Evolutionary conservation across 331 rosid genomes (phyloP), one percentile per base, ranked within the genome.

Genomic region (Quercus tomentella): DNA sequence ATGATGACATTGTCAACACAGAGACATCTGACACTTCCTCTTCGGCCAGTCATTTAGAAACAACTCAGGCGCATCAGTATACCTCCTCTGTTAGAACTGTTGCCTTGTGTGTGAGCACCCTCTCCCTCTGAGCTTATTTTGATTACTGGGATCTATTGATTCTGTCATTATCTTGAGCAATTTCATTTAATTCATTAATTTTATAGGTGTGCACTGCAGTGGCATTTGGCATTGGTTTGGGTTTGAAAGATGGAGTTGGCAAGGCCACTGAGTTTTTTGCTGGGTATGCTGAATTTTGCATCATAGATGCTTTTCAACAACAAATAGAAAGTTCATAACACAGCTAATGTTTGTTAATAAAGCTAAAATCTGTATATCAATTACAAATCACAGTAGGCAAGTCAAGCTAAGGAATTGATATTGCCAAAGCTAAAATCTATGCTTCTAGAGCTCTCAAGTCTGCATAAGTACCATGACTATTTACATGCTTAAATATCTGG

Each of bases 181-280:
- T 26, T 41, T 68, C 6, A 20, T n/a, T 66, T 8, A 76, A 11
- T 67, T 41, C 73, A 18, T 81, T 57, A 5, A 72, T 81, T 78
- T 26, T 80, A 18, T 73, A 94, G 98, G 92, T 94, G 26, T 45
- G 86, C 43, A 26, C 92, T 5, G 97, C 97, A 5, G 89, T 91
- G 63, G 96, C 94, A 63, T 94, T 94, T 85, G 98, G 98, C 23
- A 52, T 91, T 30, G 94, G 94, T 68, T 56, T 92, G 86, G 97
- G 97, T 65, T 85, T 89, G 30, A 91, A 84, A 81, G 97, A 91
- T 3, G 98, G 97, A 30, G 68, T 77, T 76, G 97, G 63, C 75
- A 92, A 91, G 86, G 96, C 97, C 21, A 62, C 97, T 0, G 97
- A 94, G 77, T 95, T 93, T 84, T 91, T 91, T 61, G 93, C 99